A percentile compares a stretch with the other conserved stretches of the same genome.
These are phyloP conservation scores for Leccinum incarnatum DNA, from an alignment of 768 basidiomycete species.

Conservation along the genomic window DNA sequence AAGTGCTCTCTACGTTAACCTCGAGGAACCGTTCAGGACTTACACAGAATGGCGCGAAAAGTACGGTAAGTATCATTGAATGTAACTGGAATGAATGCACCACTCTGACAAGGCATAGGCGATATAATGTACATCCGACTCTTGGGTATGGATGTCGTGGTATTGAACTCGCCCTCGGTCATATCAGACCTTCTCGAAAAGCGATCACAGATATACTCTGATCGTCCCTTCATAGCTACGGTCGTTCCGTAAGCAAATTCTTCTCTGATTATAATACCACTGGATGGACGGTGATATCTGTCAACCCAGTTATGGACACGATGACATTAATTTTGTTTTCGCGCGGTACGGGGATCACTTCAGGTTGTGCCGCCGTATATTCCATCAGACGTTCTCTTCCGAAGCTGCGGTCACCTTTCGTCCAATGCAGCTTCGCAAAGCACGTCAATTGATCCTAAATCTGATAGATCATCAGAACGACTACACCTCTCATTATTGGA, in stretches of 20 bases:
- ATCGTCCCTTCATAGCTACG: slow-evolving; percentile 39
- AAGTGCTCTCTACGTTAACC: not conserved
- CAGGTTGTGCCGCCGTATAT: slow-evolving; percentile 15
- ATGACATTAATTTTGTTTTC: slow-evolving; percentile 5
- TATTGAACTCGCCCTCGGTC: not conserved
- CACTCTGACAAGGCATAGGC: not conserved
- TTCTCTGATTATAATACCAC: not conserved
- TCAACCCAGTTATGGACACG: slow-evolving; percentile 18
- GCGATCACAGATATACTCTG: slow-evolving; percentile 47
- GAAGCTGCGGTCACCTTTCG: slow-evolving; percentile 3
- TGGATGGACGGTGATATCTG: not conserved
- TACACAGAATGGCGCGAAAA: not conserved
- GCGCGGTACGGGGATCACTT: slow-evolving; percentile 13
- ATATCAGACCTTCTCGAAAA: slow-evolving; percentile 45
- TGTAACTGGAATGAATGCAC: not conserved
- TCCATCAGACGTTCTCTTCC: slow-evolving; percentile 12
- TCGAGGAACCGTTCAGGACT: not conserved
- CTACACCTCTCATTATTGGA: slow-evolving; percentile 11
- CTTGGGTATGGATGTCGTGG: not conserved
- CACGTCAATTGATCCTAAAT: slow-evolving; percentile 5
- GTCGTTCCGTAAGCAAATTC: slow-evolving; percentile 12
- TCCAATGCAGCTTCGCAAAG: slow-evolving; percentile 9
- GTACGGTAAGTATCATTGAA: not conserved
- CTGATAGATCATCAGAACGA: slow-evolving; percentile 5
- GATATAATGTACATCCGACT: not conserved